A percentile compares a stretch with the other conserved stretches of the same genome.
These are phyloP conservation scores for Pseudocercospora fijiensis DNA, from an alignment of 2,329 filamentous ascomycete species.

Conservation along the genomic window DNA sequence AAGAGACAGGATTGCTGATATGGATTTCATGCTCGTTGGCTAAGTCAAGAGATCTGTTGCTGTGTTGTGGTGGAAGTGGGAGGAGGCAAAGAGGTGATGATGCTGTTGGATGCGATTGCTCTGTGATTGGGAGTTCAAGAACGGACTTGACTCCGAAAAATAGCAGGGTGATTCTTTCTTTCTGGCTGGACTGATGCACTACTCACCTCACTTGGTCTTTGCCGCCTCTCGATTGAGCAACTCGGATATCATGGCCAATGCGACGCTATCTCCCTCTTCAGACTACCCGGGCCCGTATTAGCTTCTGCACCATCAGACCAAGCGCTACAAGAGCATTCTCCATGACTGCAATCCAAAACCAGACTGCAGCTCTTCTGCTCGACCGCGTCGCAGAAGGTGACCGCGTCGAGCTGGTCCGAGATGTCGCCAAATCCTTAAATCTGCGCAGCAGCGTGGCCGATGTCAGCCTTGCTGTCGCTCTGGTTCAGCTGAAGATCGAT, in stretches of 20 bases:
- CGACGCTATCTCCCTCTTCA: not conserved
- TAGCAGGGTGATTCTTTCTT: not conserved
- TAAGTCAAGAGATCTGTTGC: not conserved
- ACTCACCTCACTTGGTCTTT: not conserved
- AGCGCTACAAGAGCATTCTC: not conserved
- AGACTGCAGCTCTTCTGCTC: conserved; percentile 28
- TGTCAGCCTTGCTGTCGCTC: conserved; percentile 24
- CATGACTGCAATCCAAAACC: conserved; percentile 21
- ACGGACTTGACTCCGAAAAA: not conserved
- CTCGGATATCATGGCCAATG: not conserved
- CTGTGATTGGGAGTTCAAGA: not conserved
- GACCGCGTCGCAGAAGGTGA: conserved; percentile 24
- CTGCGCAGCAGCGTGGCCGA: conserved; percentile 21
- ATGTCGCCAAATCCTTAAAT: conserved; percentile 22
- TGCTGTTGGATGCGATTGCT: not conserved
- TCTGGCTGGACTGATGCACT: not conserved
- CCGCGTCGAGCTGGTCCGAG: conserved; percentile 23
- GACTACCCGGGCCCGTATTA: not conserved
- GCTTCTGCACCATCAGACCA: not conserved
- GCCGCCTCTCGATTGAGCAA: not conserved
- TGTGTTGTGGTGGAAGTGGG: not conserved
- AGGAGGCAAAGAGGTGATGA: not conserved
- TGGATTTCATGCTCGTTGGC: not conserved
- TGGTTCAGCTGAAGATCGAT: conserved; percentile 21
- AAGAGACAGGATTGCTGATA: conserved; percentile 20